Evolutionary conservation across 169 alveolate genomes (phyloP), one percentile per base, ranked within the genome.

Genomic region (Cryptosporidium viatorum): DNA sequence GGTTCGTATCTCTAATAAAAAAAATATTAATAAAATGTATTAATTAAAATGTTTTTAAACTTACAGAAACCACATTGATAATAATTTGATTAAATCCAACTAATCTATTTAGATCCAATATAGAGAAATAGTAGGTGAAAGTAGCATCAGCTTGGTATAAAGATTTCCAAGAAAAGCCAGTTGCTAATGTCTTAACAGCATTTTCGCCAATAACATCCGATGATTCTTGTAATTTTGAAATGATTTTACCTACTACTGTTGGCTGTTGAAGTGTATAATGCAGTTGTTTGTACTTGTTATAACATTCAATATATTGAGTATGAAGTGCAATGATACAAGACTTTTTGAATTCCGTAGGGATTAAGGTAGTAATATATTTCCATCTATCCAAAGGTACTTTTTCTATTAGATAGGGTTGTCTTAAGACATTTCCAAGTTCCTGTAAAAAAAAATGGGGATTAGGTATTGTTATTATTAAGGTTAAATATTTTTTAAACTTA

Each of bases 241-340:
- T 80, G 31, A 80, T 80, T 33, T 43, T 39, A 9, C 58, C 41
- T n/a, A 80, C 75, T 9, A 65, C 89, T 26, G 68, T 62, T 39
- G 89, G 89, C 33, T 80, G 89, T 29, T 80, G 89, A 37, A 80
- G 89, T 7, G 89, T 80, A 18, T 80, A 80, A 41, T 80, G 89
- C 10, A 80, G 50, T 62, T 80, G 65, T 62, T 43, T 80, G 50
- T 62, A 80, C 50, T 80, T 80, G 7, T 48, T 80, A 31, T 80
- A 80, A 65, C 75, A 80, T n/a, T 59, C 73, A 43, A 80, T 80
- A 21, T 80, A 80, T 62, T 65, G 89, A 14, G 8, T 60, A 41
- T 80, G 89, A n/a, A 80, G 41, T 48, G 89, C 89, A 39, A 80
- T 80, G 1, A 51, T 50, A 41, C 89, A 80, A 2, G 89, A 26